Evolutionary conservation across 805 yeast genomes (phyloP).

Genomic region (Candida xyloterini): DNA sequence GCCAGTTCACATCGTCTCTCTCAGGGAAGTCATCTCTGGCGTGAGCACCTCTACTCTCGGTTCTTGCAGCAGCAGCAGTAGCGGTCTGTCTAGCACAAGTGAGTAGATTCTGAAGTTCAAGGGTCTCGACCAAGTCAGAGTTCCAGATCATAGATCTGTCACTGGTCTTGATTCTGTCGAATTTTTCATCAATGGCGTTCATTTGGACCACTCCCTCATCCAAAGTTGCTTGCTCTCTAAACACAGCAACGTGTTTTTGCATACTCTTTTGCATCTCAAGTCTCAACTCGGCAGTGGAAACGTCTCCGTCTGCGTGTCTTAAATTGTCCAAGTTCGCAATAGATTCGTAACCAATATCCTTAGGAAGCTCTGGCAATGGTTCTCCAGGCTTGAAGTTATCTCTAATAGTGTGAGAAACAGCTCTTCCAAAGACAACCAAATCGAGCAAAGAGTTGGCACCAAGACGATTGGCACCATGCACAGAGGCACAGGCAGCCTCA

Average conservation of each 20-base stretch:
- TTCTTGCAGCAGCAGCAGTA: conserved; percentile 87
- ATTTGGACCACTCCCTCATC: conserved; percentile 88
- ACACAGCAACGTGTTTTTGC: conserved; percentile 97
- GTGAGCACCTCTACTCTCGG: conserved; percentile 98
- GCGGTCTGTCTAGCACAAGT: conserved; percentile 98
- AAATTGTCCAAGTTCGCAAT: conserved; percentile 85
- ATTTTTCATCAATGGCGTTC: conserved; percentile 67
- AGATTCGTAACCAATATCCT: conserved; percentile 85
- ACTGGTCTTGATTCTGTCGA: conserved; percentile 75
- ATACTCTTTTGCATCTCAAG: conserved; percentile 89
- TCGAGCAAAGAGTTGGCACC: conserved; percentile 98
- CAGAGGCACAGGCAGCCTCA: conserved; percentile 99
- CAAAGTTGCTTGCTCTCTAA: conserved; percentile 88
- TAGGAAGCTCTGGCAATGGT: conserved; percentile 79
- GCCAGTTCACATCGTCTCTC: conserved; percentile 96
- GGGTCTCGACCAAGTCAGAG: conserved; percentile 92
- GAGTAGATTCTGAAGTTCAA: conserved; percentile 92
- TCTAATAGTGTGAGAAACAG: conserved; percentile 88
- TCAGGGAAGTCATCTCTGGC: conserved; percentile 97
- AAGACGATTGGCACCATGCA: conserved; percentile 98
- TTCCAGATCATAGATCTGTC: conserved; percentile 99
- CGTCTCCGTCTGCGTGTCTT: conserved; percentile 81
- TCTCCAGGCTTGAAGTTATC: conserved; percentile 84
- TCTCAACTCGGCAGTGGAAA: conserved; percentile 85
- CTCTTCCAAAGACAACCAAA: conserved; percentile 97